These are phyloP conservation scores for Chenopodium formosanum DNA, from an alignment of 148 eudicot genomes.

Conservation along the genomic window DNA sequence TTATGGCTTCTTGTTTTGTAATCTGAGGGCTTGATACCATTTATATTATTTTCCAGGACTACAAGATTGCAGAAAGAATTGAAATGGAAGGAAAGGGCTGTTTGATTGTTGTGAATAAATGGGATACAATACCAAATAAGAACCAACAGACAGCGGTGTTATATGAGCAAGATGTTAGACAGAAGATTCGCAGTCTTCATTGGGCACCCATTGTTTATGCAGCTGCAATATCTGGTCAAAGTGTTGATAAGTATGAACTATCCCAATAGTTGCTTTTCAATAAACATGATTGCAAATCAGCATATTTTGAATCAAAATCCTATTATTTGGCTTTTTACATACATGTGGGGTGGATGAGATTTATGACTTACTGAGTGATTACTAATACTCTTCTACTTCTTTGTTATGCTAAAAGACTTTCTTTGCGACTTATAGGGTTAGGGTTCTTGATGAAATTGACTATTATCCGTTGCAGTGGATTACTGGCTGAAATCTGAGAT, in stretches of 20 bases:
- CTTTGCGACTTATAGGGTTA: neutral
- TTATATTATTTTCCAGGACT: constrained; percentile 52
- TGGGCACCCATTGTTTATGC: constrained; percentile 99
- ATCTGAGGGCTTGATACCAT: neutral
- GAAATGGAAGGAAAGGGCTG: constrained; percentile 97
- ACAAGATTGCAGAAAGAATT: constrained; percentile 92
- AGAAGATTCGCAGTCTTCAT: constrained; percentile 76
- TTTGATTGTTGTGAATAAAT: constrained; percentile 93
- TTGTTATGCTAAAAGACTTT: neutral
- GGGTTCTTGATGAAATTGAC: neutral
- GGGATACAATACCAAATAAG: constrained; percentile 98
- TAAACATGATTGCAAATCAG: neutral
- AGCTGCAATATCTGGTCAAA: constrained; percentile 83
- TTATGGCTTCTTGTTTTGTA: neutral
- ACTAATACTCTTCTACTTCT: neutral
- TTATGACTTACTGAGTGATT: neutral
- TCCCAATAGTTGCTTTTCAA: constrained; percentile 11
- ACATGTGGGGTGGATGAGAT: neutral
- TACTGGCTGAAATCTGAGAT: neutral
- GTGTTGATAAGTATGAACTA: constrained; percentile 79
- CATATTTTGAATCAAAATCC: neutral
- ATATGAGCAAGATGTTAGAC: constrained; percentile 89
- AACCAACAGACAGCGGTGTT: constrained; percentile 70
- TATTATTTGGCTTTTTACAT: neutral
- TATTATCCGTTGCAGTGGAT: neutral